Base-by-base conservation (phyloP, 352 stramenopile genomes). In the Phytophthora gonapodyides region DNA sequence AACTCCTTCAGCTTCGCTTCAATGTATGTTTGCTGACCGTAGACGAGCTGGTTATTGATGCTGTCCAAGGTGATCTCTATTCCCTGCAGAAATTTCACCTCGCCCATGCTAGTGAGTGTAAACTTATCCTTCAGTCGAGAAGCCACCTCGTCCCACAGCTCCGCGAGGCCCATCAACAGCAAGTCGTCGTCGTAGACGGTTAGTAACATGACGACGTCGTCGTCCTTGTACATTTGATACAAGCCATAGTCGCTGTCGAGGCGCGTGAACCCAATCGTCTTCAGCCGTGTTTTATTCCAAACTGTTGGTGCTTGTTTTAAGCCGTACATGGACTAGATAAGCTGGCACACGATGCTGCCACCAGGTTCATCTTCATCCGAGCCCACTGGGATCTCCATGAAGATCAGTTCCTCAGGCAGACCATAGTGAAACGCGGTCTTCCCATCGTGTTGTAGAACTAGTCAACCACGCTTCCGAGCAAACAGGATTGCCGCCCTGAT, bases 51-150 rank as follows among this genome's bases (percentile, higher is more conserved):
- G 27, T 45, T 51, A 35, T 43, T 44, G 1, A 11, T 17, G 5
- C 57, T 19, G 21, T 54, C 48, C 2, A 65, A 27, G 2, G 31
- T 53, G 7, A 65, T 59, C 21, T 53, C 21, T 19, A 65, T 65
- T 5, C 19, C 47, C 4, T 48, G 33, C 1, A 65, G 21, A 27
- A 36, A 59, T 41, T 65, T 59, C 17, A 59, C 47, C 13, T 59
- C 34, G 7, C 50, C 63, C 24, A 76, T 61, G 7, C 57, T 61
- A 2, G 60, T 72, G 3, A 70, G n/a, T 0, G 53, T 44, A 35
- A 69, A 72, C 9, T 27, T 13, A 16, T 24, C 5, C 27, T 55
- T 58, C 1, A 69, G 35, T 7, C 57, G 27, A 2, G 0, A 11
- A 10, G 38, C 45, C 4, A 49, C 45, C 1, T 40, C 11, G 1